These are phyloP conservation scores for Ostreobium quekettii DNA, from an alignment of 139 green algal species.

Conservation along the genomic window DNA sequence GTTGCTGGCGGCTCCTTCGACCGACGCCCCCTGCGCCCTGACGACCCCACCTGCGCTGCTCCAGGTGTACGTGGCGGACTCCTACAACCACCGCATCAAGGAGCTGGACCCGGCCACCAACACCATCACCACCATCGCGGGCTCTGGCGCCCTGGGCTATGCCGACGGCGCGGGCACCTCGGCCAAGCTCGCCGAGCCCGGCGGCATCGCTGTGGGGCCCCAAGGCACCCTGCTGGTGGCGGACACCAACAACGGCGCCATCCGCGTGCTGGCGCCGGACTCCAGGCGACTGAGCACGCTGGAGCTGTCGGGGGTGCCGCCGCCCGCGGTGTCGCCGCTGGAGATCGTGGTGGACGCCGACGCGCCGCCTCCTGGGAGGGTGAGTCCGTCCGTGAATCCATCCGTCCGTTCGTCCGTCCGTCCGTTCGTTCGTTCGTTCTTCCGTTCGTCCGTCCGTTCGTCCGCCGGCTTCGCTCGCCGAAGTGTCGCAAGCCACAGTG, in stretches of 20 bases:
- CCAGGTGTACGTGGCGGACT: conserved; percentile 58
- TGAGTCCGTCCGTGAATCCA: no score
- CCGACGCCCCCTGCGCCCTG: no score
- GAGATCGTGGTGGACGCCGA: conserved; percentile 2
- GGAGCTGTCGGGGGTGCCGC: conserved; percentile 38
- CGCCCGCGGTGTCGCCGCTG: conserved; percentile 24
- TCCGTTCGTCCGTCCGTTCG: no score
- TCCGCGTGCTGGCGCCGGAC: conserved; percentile 35
- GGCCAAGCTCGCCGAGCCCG: conserved; percentile 62
- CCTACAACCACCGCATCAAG: conserved; percentile 76
- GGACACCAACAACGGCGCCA: conserved; percentile 68
- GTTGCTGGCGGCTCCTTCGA: no score
- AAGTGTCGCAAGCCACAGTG: conserved; percentile 12
- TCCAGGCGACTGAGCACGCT: conserved; percentile 42
- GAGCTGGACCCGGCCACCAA: conserved; percentile 38
- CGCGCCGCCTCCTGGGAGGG: conserved; percentile 17
- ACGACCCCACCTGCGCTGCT: no score
- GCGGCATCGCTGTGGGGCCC: conserved; percentile 38
- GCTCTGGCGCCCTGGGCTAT: conserved; percentile 45
- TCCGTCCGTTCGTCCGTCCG: no score
- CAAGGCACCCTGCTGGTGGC: conserved; percentile 45
- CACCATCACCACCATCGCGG: conserved; percentile 44
- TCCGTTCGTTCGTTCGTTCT: no score
- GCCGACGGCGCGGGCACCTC: conserved; percentile 36
- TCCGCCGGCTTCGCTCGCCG: no score